Base-by-base conservation (phyloP, 2,329 filamentous ascomycete species). In the Cytospora mali region DNA sequence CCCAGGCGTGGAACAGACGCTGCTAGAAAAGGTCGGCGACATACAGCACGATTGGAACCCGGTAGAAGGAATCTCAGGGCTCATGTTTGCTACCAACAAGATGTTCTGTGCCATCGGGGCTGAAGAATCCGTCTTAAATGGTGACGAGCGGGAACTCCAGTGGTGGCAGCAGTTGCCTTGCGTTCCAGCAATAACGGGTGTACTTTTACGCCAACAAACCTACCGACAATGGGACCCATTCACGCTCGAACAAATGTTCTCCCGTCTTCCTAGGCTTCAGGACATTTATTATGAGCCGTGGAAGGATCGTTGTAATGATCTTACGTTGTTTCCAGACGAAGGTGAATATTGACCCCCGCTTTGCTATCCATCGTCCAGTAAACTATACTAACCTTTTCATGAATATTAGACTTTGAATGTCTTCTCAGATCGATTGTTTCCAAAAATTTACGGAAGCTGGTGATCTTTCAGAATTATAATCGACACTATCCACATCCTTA, bases 241-340 rank as follows among this genome's bases (percentile, higher is more conserved):
- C 16, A 59, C 67, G 62, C 67, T 74, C 53, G 68, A 68, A 66
- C 67, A 70, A 31, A 70, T 75, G 68, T 65, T 74, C 68, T 55
- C 67, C 63, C 68, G 69, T 62, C 68, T 74, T 55, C 73, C 72
- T 55, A 69, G 66, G 60, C 69, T 75, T 50, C 66, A 71, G 61
- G 71, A 72, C 66, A 28, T 75, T 53, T 66, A 73, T 58, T 74
- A 74, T 66, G 71, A 75, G 62, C 71, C 70, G 54, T 73, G 70
- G 72, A 73, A 69, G 67, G 68, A 71, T 3, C 0, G n/a, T 68
- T 66, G 21, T n/a, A n/a, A n/a, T n/a, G n/a, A n/a, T n/a, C n/a
- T n/a, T n/a, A n/a, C n/a, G n/a, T n/a, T n/a, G n/a, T n/a, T n/a
- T n/a, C n/a, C n/a, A n/a, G 66, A 71, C 59, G 57, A 3, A 66